phyloP scores from a whole-genome alignment of 257 asterid species.

The Plantago ovata region DNA sequence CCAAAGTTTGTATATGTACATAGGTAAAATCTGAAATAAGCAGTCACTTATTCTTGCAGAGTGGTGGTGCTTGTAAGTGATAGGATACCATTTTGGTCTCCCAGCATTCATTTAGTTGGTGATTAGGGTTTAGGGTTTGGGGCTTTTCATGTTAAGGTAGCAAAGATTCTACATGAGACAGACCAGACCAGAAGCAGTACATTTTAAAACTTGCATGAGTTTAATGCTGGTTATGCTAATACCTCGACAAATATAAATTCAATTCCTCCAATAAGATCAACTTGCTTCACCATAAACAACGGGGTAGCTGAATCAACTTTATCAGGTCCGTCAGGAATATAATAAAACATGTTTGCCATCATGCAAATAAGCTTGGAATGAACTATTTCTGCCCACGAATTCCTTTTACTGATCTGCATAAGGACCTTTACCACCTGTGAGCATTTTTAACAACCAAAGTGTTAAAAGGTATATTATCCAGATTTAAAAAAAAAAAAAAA shows the following conservation, averaged over 20 bases:
- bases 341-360: slow-evolving; percentile 91
- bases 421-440: slow-evolving; percentile 84
- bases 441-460: slow-evolving; percentile 14
- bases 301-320: slow-evolving; percentile 64
- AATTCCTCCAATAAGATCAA: slow-evolving; percentile 94
- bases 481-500: too few species aligned
- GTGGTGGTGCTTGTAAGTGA: too few species aligned
- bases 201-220: slow-evolving; percentile 17
- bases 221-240: slow-evolving; percentile 25
- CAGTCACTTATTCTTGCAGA: too few species aligned
- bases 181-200: not conserved
- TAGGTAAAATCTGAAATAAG: too few species aligned
- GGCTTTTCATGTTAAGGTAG: too few species aligned
- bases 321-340: slow-evolving; percentile 63
- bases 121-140: too few species aligned
- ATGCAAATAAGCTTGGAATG: slow-evolving; percentile 92
- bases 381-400: slow-evolving; percentile 96
- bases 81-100: too few species aligned
- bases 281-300: slow-evolving; percentile 70
- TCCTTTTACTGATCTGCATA: slow-evolving; percentile 71
- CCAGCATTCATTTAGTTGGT: too few species aligned
- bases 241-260: slow-evolving; percentile 91
- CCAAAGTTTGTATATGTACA: too few species aligned
- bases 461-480: not conserved
- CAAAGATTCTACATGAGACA: too few species aligned